Evolutionary conservation across 2,329 filamentous ascomycete genomes (phyloP).

Genomic region (Fusarium robinianum): DNA sequence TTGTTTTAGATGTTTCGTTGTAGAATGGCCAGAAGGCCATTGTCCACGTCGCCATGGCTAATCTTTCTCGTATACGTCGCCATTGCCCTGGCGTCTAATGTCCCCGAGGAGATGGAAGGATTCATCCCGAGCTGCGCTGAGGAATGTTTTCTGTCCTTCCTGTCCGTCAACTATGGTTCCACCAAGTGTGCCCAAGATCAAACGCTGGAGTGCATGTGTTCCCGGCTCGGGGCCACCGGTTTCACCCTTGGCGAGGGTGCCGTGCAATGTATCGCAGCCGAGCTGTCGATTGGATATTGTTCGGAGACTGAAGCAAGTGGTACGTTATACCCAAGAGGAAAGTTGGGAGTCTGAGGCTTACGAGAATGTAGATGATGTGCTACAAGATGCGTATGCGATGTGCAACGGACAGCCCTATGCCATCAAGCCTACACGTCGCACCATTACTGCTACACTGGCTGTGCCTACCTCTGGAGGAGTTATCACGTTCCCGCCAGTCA

Average conservation of each 20-base stretch:
- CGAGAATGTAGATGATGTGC: conserved; percentile 42
- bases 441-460: conserved; percentile 62
- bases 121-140: conserved; percentile 63
- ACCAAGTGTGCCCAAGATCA: conserved; percentile 53
- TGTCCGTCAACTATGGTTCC: conserved; percentile 61
- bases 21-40: conserved; percentile 50
- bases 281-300: conserved; percentile 57
- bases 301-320: conserved; percentile 46
- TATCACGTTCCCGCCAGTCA: conserved; percentile 37
- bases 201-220: conserved; percentile 67
- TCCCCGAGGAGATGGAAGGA: conserved; percentile 46
- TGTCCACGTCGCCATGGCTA: conserved; percentile 39
- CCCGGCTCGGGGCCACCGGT: conserved; percentile 59
- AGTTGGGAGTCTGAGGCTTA: conserved; percentile 17
- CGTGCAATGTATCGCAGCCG: conserved; percentile 66
- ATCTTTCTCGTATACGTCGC: conserved; percentile 36
- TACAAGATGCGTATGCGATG: conserved; percentile 60
- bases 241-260: conserved; percentile 75
- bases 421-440: conserved; percentile 60
- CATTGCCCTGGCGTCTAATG: conserved; percentile 36
- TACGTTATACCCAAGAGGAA: conserved; percentile 28
- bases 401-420: conserved; percentile 58
- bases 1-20: conserved; percentile 46
- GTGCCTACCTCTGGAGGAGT: conserved; percentile 38
- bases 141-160: conserved; percentile 65